Base-by-base conservation (phyloP, 768 basidiomycete genomes). In the Trametes maxima region DNA sequence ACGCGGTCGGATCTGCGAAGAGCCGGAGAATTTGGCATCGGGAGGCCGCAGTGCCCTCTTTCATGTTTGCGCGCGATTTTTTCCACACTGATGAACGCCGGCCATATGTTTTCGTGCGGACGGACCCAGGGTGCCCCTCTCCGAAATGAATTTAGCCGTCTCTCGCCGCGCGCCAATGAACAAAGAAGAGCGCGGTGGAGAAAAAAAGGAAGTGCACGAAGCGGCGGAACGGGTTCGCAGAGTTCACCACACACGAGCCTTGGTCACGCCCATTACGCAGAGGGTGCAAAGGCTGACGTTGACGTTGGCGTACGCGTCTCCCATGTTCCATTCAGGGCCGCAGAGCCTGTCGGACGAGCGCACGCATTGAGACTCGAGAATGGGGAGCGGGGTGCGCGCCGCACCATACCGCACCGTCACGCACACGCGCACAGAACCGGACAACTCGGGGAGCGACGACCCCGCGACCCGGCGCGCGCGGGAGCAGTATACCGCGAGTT, bases 251-350 rank as follows among this genome's bases (percentile, higher is more conserved):
- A 33, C 28, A 8, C 3, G 28, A 33, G 28, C 3, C 3, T 3
- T 33, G 4, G 28, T 33, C 28, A 33, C 28, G 28, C 28, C 28
- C 28, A 33, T 33, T 33, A 33, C 28, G 28, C 28, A 33, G 19
- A 22, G 21, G 46, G 19, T 42, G 40, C 40, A 42, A 47, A 33
- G n/a, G 39, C 24, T 49, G 39, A 33, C 54, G 37, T 48, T 61
- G 54, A 46, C 54, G 24, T 44, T 22, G 50, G 43, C 51, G 33
- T 37, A 11, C 39, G 51, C 37, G 19, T n/a, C 16, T 14, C 44
- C 13, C 24, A n/a, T n/a, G 43, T 28, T 54, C 52, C 52, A 56
- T 56, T 45, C 48, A 54, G 54, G 60, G 47, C 39, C 46, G 46
- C 52, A 48, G 45, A 46, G 14, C 35, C 16, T 47, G 55, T 22